A percentile compares a stretch with the other conserved stretches of the same genome.
phyloP scores from a whole-genome alignment of 2,329 filamentous ascomycete genomes.

The Cladophialophora immunda region DNA sequence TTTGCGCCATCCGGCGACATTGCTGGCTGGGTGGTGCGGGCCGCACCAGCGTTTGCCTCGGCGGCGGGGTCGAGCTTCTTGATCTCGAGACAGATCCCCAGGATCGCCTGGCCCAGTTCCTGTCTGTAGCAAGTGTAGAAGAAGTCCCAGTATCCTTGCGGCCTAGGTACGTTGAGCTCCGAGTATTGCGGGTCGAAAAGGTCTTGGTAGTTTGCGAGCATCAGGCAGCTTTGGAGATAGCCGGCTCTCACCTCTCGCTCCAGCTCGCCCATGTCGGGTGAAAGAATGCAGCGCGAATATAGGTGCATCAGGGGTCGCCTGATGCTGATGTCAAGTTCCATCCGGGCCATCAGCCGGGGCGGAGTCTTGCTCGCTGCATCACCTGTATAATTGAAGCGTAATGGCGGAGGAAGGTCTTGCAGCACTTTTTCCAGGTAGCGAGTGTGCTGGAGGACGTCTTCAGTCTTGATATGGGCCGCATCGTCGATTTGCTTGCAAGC shows the following conservation, averaged over 20 bases:
- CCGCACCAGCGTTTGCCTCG: neutral
- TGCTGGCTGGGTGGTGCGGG: neutral
- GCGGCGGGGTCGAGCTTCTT: constrained; percentile 24
- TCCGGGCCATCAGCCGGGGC: constrained; percentile 39
- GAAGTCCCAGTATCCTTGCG: constrained; percentile 40
- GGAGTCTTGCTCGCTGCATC: constrained; percentile 38
- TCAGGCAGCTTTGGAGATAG: constrained; percentile 43
- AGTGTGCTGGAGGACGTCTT: constrained; percentile 35
- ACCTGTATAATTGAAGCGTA: constrained; percentile 36
- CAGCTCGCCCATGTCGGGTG: constrained; percentile 28
- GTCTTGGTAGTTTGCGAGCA: constrained; percentile 45
- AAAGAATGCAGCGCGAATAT: constrained; percentile 41
- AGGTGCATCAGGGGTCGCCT: constrained; percentile 45
- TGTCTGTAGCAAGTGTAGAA: constrained; percentile 38
- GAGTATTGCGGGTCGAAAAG: constrained; percentile 45
- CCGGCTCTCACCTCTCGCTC: constrained; percentile 39
- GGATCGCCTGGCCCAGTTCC: constrained; percentile 34
- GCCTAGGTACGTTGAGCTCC: constrained; percentile 41
- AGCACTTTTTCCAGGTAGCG: constrained; percentile 38
- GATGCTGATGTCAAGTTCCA: constrained; percentile 44
- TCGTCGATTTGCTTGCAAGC: constrained; percentile 36
- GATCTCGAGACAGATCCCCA: constrained; percentile 38
- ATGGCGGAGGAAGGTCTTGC: constrained; percentile 34
- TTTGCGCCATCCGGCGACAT: neutral
- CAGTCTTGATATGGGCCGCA: constrained; percentile 22